Evolutionary conservation across 352 stramenopile species (phyloP).

Genomic region (Pythium dissotocum): DNA sequence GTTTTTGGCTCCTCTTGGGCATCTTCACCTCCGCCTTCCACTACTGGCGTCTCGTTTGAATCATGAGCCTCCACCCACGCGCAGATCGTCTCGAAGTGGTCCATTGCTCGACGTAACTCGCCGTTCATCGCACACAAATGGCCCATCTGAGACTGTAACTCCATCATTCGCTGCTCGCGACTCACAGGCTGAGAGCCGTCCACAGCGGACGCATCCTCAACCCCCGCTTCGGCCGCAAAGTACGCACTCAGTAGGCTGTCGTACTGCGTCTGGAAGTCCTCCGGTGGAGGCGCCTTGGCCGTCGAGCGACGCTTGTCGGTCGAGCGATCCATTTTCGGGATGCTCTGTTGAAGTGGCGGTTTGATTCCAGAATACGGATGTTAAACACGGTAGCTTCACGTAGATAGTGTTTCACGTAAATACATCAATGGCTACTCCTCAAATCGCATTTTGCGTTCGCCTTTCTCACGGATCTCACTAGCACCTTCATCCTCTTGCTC

Average conservation of each 20-base stretch:
- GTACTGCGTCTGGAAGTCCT: constrained; percentile 18
- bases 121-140: constrained; percentile 35
- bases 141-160: constrained; percentile 38
- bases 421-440: constrained; percentile 35
- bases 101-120: constrained; percentile 33
- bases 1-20: not conserved
- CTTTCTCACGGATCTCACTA: not conserved
- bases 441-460: constrained; percentile 43
- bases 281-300: not conserved
- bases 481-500: not conserved
- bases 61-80: constrained; percentile 7
- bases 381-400: not conserved
- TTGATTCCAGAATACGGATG: too few relatives aligned
- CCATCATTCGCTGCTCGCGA: constrained; percentile 21
- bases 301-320: constrained; percentile 8
- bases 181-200: not conserved
- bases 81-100: constrained; percentile 36
- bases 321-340: not conserved
- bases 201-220: not conserved
- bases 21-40: not conserved
- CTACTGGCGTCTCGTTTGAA: not conserved
- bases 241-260: constrained; percentile 19
- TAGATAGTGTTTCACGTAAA: too few relatives aligned
- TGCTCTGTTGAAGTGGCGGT: too few relatives aligned
- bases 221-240: not conserved